A percentile compares a stretch with the other conserved stretches of the same genome.
Evolutionary conservation across 106 monocot species (phyloP).

Genomic region (Posidonia australis): DNA sequence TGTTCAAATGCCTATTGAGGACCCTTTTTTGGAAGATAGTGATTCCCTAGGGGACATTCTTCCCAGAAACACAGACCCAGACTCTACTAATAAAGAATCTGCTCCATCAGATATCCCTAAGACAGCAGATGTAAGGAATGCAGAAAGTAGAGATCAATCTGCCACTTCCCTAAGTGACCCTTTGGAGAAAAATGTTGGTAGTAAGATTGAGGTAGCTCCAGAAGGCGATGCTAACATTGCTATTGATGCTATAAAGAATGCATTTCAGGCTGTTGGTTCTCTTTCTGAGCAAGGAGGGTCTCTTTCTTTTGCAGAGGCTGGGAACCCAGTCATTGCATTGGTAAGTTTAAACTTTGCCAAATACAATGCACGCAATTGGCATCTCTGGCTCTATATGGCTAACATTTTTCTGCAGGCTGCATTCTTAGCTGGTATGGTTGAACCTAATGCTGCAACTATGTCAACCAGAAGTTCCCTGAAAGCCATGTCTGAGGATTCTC

Average conservation of each 20-base stretch:
- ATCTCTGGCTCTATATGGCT: conserved; percentile 2
- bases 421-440: conserved; percentile 54
- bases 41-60: conserved; percentile 25
- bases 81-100: conserved; percentile 15
- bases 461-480: conserved; percentile 66
- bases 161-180: conserved; percentile 14
- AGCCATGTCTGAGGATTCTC: conserved; percentile 72
- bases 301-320: conserved; percentile 76
- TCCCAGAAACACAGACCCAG: conserved; percentile 11
- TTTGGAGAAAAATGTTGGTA: conserved; percentile 19
- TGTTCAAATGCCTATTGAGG: conserved; percentile 94
- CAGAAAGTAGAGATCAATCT: conserved; percentile 15
- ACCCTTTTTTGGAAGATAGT: conserved; percentile 48
- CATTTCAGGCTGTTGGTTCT: conserved; percentile 58
- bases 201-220: conserved; percentile 14
- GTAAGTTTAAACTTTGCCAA: conserved; percentile 17
- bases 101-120: conserved; percentile 17
- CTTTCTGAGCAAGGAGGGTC: conserved; percentile 34
- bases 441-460: conserved; percentile 33
- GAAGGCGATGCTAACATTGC: conserved; percentile 29
- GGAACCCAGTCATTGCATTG: conserved; percentile 89
- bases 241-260: conserved; percentile 53
- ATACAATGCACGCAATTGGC: background rate
- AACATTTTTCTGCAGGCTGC: conserved; percentile 51
- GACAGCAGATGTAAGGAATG: background rate